These are phyloP conservation scores for Picochlorum sp. DNA, from an alignment of 139 green algal genomes.

Conservation along the genomic window DNA sequence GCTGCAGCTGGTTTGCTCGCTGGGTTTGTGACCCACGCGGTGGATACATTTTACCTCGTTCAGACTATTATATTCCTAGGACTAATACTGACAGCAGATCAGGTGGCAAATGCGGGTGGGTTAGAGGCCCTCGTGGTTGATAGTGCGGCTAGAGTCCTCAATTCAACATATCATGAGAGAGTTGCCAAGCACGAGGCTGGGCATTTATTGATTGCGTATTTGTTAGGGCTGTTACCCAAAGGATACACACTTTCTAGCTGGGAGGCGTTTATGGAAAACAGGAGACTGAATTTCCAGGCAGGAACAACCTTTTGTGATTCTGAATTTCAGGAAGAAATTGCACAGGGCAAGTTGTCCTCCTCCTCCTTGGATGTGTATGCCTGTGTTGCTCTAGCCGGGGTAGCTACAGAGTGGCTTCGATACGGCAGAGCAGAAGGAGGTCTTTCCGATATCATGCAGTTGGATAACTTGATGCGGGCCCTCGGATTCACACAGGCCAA, in stretches of 20 bases:
- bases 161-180: slow-evolving; percentile 41
- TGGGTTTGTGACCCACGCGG: slow-evolving; percentile 17
- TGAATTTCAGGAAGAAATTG: slow-evolving; percentile 77
- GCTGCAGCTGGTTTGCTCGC: slow-evolving; percentile 49
- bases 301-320: slow-evolving; percentile 88
- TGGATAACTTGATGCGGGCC: slow-evolving; percentile 69
- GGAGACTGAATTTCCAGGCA: slow-evolving; percentile 87
- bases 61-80: slow-evolving; percentile 24
- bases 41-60: slow-evolving; percentile 34
- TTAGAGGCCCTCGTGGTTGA: slow-evolving; percentile 73
- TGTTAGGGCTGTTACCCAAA: slow-evolving; percentile 80
- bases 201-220: slow-evolving; percentile 91
- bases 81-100: slow-evolving; percentile 33
- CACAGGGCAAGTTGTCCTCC: slow-evolving; percentile 46
- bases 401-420: slow-evolving; percentile 77
- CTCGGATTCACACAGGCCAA: slow-evolving; percentile 56
- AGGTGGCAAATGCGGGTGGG: slow-evolving; percentile 49
- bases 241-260: slow-evolving; percentile 77
- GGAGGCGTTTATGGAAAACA: slow-evolving; percentile 72
- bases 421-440: slow-evolving; percentile 87
- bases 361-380: slow-evolving; percentile 62
- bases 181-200: slow-evolving; percentile 84
- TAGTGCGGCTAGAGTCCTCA: slow-evolving; percentile 44
- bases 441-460: slow-evolving; percentile 78
- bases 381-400: slow-evolving; percentile 80